Conservation (phyloP, 2,329 filamentous ascomycete genomes). For the Reticulascus tulasneorum region DNA sequence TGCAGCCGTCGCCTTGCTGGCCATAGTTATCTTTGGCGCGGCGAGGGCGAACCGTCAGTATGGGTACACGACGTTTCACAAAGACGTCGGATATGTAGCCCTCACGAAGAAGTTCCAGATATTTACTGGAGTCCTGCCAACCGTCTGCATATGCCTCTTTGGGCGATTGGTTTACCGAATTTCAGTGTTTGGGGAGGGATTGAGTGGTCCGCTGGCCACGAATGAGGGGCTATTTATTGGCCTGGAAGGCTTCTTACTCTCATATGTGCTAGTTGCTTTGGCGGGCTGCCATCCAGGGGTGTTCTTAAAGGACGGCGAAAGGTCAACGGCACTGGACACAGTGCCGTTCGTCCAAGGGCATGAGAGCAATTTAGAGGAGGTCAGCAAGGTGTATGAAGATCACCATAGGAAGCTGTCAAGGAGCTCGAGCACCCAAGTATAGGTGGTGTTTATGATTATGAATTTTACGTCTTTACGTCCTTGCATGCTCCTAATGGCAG, state of each 20-base stretch:
- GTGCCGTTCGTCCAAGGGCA: slow-evolving; percentile 8
- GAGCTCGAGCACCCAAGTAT: too few species aligned
- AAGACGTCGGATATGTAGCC: slow-evolving; percentile 18
- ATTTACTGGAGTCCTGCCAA: slow-evolving; percentile 19
- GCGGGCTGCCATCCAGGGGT: slow-evolving; percentile 23
- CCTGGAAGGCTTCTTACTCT: slow-evolving; percentile 24
- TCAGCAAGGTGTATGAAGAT: slow-evolving; percentile 10
- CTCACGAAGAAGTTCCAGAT: slow-evolving; percentile 21
- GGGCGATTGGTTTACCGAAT: slow-evolving; percentile 21
- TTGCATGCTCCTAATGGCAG: too few species aligned
- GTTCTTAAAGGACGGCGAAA: slow-evolving; percentile 11
- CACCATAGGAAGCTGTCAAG: slow-evolving; percentile 8
- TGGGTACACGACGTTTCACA: slow-evolving; percentile 25
- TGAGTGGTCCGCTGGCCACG: slow-evolving; percentile 19
- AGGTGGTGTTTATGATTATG: too few species aligned
- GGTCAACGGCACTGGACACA: slow-evolving; percentile 1
- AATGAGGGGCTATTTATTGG: slow-evolving; percentile 21
- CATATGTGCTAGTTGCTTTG: slow-evolving; percentile 22
- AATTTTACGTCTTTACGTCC: too few species aligned
- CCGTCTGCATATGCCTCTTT: slow-evolving; percentile 20
- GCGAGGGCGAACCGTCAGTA: slow-evolving; percentile 16
- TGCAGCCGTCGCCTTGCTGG: slow-evolving; percentile 19
- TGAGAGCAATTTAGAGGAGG: slow-evolving; percentile 9
- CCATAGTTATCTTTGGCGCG: slow-evolving; percentile 18
- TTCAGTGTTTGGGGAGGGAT: slow-evolving; percentile 19